phyloP scores from a whole-genome alignment of 768 basidiomycete species.

The Suillus fuscotomentosus region DNA sequence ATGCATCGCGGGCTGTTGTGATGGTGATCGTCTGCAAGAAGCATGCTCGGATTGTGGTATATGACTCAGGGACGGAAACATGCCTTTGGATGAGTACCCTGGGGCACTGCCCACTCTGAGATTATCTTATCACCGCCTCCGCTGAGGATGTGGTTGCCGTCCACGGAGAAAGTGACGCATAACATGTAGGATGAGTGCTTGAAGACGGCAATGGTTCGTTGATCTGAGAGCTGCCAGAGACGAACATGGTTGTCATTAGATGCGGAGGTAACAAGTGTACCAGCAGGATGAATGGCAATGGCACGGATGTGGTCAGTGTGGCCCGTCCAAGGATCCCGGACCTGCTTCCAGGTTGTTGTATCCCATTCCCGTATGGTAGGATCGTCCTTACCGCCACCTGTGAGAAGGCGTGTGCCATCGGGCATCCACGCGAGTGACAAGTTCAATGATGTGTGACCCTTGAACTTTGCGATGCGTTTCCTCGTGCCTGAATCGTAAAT shows the following conservation, averaged over 20 bases:
- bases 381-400: accelerated
- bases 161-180: not conserved
- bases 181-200: not conserved
- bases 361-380: not conserved
- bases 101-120: not conserved
- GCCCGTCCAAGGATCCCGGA: not conserved
- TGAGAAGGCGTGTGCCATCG: not conserved
- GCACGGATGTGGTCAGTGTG: not conserved
- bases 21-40: no score
- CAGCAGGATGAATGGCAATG: not conserved
- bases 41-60: no score
- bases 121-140: not conserved
- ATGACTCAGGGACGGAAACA: no score
- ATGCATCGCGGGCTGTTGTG: no score
- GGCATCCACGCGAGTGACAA: not conserved
- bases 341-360: not conserved
- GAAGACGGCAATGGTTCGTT: not conserved
- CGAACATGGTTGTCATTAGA: not conserved
- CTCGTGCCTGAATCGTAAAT: not conserved
- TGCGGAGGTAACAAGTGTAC: not conserved
- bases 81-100: no score
- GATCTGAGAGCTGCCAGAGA: not conserved
- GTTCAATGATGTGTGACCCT: not conserved
- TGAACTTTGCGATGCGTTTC: not conserved
- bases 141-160: not conserved